Percentiles rank a stretch among this genome's conserved stretches.
phyloP scores from a whole-genome alignment of 129 eudicot species.

The Flaveria brownii region DNA sequence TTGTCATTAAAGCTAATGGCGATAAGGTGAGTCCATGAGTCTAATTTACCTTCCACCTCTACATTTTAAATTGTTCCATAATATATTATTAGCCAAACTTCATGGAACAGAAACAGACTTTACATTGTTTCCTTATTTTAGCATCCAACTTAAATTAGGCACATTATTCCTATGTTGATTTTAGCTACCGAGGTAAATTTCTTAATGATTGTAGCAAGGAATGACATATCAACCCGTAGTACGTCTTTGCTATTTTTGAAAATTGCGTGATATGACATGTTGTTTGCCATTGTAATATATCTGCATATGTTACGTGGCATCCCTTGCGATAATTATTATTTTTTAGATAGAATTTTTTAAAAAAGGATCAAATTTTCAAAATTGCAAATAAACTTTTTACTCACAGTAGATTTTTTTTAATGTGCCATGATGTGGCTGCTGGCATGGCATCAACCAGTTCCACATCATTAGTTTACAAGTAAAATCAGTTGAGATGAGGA shows the following conservation, averaged over 20 bases:
- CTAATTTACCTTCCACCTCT: background rate
- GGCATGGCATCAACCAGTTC: background rate
- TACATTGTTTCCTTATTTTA: background rate
- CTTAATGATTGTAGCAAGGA: background rate
- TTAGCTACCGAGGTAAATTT: background rate
- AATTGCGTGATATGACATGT: background rate
- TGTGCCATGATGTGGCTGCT: background rate
- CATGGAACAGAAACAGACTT: background rate
- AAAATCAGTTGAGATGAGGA: background rate
- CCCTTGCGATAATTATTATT: background rate
- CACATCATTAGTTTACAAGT: background rate
- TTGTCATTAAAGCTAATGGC: conserved; percentile 51
- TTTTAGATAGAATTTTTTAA: background rate
- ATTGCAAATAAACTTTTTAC: background rate
- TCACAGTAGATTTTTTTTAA: background rate
- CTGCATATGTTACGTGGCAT: background rate
- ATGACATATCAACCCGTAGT: background rate
- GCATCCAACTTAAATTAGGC: background rate
- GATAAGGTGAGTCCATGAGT: conserved; percentile 49
- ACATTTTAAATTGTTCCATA: background rate
- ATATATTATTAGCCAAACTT: background rate
- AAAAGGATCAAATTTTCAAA: background rate
- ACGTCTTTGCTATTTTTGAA: background rate
- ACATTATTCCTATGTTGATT: background rate
- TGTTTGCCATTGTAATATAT: background rate